Evolutionary conservation across 495 filamentous ascomycete genomes (phyloP).

Genomic region (Daldinia bambusicola): DNA sequence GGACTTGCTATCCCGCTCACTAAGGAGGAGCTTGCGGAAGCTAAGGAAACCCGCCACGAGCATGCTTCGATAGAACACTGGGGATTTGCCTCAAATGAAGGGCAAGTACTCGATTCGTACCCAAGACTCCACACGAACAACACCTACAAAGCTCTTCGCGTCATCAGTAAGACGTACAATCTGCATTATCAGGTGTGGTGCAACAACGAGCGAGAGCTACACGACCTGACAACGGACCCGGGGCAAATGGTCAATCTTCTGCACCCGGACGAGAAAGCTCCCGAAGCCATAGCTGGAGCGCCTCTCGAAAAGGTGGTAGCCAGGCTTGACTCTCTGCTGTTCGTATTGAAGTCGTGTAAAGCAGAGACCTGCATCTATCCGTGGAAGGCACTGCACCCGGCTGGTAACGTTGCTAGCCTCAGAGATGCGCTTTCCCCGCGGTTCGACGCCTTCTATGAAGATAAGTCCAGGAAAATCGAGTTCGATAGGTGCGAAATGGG

Average conservation of each 20-base stretch:
- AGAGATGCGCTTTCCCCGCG: slow-evolving; percentile 57
- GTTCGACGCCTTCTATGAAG: slow-evolving; percentile 68
- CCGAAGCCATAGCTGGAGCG: slow-evolving; percentile 55
- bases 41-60: slow-evolving; percentile 60
- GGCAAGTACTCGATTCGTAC: slow-evolving; percentile 50
- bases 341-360: slow-evolving; percentile 74
- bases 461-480: slow-evolving; percentile 58
- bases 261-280: slow-evolving; percentile 35
- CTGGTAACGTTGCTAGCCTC: slow-evolving; percentile 55
- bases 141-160: slow-evolving; percentile 71
- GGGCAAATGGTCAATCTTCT: slow-evolving; percentile 70
- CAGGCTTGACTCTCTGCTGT: slow-evolving; percentile 68
- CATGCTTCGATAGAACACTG: slow-evolving; percentile 75
- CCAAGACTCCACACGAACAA: slow-evolving; percentile 58
- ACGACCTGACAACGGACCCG: slow-evolving; percentile 70
- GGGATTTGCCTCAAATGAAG: slow-evolving; percentile 65
- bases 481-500: slow-evolving; percentile 69
- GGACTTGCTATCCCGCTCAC: slow-evolving; percentile 66
- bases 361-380: slow-evolving; percentile 65
- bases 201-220: slow-evolving; percentile 71
- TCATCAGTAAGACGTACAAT: slow-evolving; percentile 64
- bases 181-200: slow-evolving; percentile 76
- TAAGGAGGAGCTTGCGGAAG: slow-evolving; percentile 43
- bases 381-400: slow-evolving; percentile 68
- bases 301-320: slow-evolving; percentile 56